These are phyloP conservation scores for Moricandia moricandioides DNA, from an alignment of 345 rosid genomes.

Conservation along the genomic window DNA sequence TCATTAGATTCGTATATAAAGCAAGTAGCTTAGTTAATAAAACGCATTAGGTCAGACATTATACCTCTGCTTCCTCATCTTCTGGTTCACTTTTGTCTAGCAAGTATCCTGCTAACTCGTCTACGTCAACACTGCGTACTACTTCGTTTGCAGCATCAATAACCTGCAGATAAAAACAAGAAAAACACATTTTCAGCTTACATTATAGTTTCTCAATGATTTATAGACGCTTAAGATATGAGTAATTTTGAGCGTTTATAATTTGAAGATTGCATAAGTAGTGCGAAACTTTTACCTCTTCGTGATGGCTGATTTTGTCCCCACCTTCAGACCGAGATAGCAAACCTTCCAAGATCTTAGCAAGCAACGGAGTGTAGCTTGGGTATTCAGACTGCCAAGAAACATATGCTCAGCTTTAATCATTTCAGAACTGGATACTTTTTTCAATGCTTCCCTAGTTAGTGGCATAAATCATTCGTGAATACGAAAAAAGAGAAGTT, in stretches of 20 bases:
- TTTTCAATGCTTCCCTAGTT: background rate
- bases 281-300: conserved; percentile 65
- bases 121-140: conserved; percentile 67
- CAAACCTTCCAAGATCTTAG: conserved; percentile 80
- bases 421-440: conserved; percentile 13
- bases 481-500: background rate
- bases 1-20: background rate
- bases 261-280: background rate
- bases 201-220: background rate
- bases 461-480: background rate
- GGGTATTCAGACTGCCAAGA: conserved; percentile 80
- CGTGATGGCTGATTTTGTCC: conserved; percentile 60
- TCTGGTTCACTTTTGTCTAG: conserved; percentile 77
- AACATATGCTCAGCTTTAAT: conserved; percentile 28
- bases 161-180: conserved; percentile 51
- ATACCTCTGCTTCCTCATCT: conserved; percentile 88
- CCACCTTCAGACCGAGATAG: conserved; percentile 55
- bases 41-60: conserved; percentile 6
- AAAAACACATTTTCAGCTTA: conserved; percentile 2
- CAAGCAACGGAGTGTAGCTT: conserved; percentile 68
- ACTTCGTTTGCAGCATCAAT: conserved; percentile 75
- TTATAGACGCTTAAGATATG: conserved; percentile 7
- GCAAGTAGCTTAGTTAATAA: background rate
- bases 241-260: background rate
- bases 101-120: conserved; percentile 70